These are phyloP conservation scores for Prunus mira DNA, from an alignment of 306 rosid genomes.

Conservation along the genomic window DNA sequence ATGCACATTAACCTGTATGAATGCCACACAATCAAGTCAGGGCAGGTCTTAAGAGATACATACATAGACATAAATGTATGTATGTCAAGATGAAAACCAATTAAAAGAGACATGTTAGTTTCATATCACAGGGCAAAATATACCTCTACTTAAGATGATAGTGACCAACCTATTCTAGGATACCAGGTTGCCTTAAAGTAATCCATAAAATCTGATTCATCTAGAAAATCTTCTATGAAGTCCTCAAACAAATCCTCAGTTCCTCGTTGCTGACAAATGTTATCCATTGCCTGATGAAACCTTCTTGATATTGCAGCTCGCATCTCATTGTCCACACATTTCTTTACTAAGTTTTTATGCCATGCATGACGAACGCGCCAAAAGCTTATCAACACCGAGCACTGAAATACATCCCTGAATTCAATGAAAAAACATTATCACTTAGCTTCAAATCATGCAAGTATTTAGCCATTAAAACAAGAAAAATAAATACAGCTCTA, in stretches of 20 bases:
- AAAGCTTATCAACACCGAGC: constrained; percentile 68
- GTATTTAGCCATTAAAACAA: background rate
- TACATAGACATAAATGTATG: background rate
- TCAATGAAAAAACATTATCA: constrained; percentile 20
- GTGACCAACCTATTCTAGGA: constrained; percentile 71
- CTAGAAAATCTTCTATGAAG: constrained; percentile 66
- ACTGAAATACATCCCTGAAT: constrained; percentile 87
- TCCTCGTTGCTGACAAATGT: constrained; percentile 52
- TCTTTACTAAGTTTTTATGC: constrained; percentile 74
- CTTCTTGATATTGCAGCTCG: constrained; percentile 58
- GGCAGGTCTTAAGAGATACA: background rate
- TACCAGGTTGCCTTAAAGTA: constrained; percentile 86
- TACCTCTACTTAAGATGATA: constrained; percentile 23
- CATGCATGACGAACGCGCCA: constrained; percentile 84
- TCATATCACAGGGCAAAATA: constrained; percentile 4
- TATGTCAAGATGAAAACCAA: background rate
- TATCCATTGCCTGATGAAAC: constrained; percentile 61
- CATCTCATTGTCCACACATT: constrained; percentile 48
- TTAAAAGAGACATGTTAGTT: background rate
- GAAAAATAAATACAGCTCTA: constrained; percentile 6
- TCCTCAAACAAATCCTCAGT: constrained; percentile 53
- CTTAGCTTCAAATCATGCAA: constrained; percentile 19
- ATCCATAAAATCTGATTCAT: constrained; percentile 67
- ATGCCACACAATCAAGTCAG: background rate
- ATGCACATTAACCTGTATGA: background rate